Conservation (phyloP, 2,329 filamentous ascomycete genomes). For the Scopulariopsis brevicaulis region DNA sequence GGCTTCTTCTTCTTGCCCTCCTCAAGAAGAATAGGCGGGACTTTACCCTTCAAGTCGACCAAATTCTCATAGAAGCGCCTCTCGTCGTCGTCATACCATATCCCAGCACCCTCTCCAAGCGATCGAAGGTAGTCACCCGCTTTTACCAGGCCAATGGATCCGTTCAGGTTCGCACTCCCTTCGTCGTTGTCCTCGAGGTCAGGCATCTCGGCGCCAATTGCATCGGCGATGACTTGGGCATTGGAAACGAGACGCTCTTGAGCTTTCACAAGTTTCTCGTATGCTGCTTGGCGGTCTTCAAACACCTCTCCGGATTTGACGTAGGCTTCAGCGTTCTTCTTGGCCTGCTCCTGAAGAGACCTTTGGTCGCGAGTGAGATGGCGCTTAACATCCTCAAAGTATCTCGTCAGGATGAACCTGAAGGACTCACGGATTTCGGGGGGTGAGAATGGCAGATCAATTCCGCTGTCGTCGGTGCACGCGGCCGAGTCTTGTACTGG, state of each 20-base stretch:
- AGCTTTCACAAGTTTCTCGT: constrained; percentile 84
- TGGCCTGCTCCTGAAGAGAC: constrained; percentile 72
- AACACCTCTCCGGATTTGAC: constrained; percentile 98
- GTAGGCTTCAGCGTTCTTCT: constrained; percentile 94
- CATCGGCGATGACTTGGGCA: constrained; percentile 83
- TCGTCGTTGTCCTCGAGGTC: constrained; percentile 78
- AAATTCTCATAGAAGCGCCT: constrained; percentile 96
- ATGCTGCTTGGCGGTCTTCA: constrained; percentile 90
- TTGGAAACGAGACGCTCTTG: constrained; percentile 86
- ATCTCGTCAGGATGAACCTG: constrained; percentile 71
- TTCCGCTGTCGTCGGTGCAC: constrained; percentile 17
- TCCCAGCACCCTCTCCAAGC: constrained; percentile 81
- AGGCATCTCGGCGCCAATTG: constrained; percentile 84
- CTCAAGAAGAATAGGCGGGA: constrained; percentile 85
- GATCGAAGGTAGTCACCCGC: constrained; percentile 86
- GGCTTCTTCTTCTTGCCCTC: constrained; percentile 89
- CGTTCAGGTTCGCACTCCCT: constrained; percentile 50
- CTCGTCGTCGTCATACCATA: constrained; percentile 98
- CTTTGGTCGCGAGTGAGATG: constrained; percentile 91
- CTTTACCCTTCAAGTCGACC: constrained; percentile 88
- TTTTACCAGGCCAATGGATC: constrained; percentile 86
- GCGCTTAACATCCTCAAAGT: constrained; percentile 85
- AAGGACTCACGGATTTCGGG: constrained; percentile 77
- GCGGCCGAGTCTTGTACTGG: constrained; percentile 7
- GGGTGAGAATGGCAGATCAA: constrained; percentile 65